These are phyloP conservation scores for Solanum acaule DNA, from an alignment of 257 asterid genomes.

Conservation along the genomic window DNA sequence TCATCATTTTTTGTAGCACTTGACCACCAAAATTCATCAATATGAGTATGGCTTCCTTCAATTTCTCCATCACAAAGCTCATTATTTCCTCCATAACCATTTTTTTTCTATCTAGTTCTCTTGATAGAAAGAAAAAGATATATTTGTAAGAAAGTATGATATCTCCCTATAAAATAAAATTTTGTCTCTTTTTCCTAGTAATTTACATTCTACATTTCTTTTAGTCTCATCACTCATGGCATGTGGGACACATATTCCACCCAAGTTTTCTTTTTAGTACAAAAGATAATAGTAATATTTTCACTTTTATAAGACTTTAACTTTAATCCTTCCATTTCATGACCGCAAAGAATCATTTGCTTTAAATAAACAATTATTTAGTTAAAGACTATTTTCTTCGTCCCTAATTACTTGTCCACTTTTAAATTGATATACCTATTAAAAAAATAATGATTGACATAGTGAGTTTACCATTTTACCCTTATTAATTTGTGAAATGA, in stretches of 20 bases:
- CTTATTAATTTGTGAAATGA: too few relatives aligned
- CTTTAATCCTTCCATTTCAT: not conserved
- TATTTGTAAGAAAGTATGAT: not conserved
- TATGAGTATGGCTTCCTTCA: slow-evolving; percentile 2
- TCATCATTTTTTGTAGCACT: not conserved
- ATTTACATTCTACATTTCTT: not conserved
- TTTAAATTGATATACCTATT: too few relatives aligned
- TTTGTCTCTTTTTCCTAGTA: not conserved
- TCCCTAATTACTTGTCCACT: too few relatives aligned
- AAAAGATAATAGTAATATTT: not conserved
- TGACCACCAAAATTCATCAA: slow-evolving; percentile 2
- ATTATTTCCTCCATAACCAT: slow-evolving; percentile 2
- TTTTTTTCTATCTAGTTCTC: not conserved
- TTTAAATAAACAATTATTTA: too few relatives aligned
- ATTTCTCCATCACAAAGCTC: slow-evolving; percentile 10
- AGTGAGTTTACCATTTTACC: too few relatives aligned
- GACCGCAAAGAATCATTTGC: not conserved
- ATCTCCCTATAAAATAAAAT: not conserved
- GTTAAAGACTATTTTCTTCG: rapidly evolving
- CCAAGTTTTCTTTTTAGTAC: not conserved
- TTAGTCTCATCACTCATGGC: not conserved
- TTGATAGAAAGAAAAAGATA: not conserved
- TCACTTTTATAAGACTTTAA: not conserved
- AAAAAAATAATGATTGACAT: too few relatives aligned
- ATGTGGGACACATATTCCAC: not conserved